phyloP scores from a whole-genome alignment of 2,329 filamentous ascomycete genomes.

The Truncatella angustata region DNA sequence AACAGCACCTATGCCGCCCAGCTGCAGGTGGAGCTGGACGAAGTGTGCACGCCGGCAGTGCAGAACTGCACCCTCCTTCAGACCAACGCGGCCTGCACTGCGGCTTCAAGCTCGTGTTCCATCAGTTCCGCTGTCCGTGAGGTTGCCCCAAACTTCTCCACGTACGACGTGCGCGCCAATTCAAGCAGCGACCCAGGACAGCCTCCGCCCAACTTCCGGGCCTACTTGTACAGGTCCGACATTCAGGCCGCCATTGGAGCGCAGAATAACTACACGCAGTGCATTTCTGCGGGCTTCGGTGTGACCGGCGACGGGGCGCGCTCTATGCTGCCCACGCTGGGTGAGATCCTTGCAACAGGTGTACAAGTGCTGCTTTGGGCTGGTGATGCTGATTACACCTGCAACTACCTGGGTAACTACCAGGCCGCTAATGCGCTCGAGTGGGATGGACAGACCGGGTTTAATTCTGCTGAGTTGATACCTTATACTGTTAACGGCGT shows the following conservation, averaged over 20 bases:
- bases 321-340: slow-evolving; percentile 6
- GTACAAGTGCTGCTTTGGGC: slow-evolving; percentile 52
- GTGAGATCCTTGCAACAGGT: slow-evolving; percentile 43
- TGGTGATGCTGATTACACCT: slow-evolving; percentile 57
- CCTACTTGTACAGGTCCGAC: slow-evolving; percentile 18
- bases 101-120: too few relatives aligned
- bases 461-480: slow-evolving; percentile 32
- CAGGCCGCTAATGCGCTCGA: slow-evolving; percentile 43
- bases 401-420: slow-evolving; percentile 53
- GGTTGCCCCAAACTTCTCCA: too few relatives aligned
- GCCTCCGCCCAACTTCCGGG: slow-evolving; percentile 19
- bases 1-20: too few relatives aligned
- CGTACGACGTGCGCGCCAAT: slow-evolving; percentile 25
- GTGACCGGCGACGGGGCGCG: slow-evolving; percentile 10
- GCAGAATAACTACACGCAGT: slow-evolving; percentile 14
- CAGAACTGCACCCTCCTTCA: too few relatives aligned
- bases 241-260: slow-evolving; percentile 21
- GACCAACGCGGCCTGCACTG: too few relatives aligned
- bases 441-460: slow-evolving; percentile 38
- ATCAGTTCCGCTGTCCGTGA: too few relatives aligned
- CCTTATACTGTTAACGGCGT: slow-evolving; percentile 48
- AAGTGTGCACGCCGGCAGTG: too few relatives aligned
- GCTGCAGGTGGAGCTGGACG: too few relatives aligned
- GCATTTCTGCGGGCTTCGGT: too few relatives aligned
- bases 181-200: slow-evolving; percentile 18